Conservation (phyloP, 2,329 filamentous ascomycete species). For the Trichocomaceae sp. region DNA sequence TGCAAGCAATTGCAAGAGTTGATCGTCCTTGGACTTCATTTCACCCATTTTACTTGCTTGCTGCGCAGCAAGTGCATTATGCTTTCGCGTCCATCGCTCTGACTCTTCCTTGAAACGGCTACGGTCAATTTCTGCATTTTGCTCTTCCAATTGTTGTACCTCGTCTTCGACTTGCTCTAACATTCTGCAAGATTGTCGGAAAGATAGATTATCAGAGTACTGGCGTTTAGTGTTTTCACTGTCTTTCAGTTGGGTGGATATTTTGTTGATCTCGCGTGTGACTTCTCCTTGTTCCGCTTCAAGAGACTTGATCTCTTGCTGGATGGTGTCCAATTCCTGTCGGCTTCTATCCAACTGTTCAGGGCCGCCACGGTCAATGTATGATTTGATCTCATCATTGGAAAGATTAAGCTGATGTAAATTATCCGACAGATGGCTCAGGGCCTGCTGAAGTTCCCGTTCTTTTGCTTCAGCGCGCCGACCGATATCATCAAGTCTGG, state of each 20-base stretch:
- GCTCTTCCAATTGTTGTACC: constrained; percentile 66
- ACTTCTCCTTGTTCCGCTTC: constrained; percentile 64
- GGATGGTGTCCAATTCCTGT: constrained; percentile 60
- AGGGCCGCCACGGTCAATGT: constrained; percentile 68
- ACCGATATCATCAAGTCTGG: constrained; percentile 69
- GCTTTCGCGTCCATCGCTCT: constrained; percentile 57
- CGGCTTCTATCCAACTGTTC: constrained; percentile 63
- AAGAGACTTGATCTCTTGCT: constrained; percentile 57
- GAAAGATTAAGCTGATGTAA: constrained; percentile 70
- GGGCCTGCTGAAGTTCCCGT: constrained; percentile 62
- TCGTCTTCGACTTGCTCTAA: constrained; percentile 62
- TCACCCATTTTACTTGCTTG: constrained; percentile 67
- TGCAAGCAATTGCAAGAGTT: constrained; percentile 62
- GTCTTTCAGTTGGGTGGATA: constrained; percentile 70
- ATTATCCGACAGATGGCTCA: constrained; percentile 65
- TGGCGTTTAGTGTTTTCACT: constrained; percentile 77
- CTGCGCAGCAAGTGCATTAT: constrained; percentile 64
- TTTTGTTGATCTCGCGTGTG: constrained; percentile 65
- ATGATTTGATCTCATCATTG: constrained; percentile 71
- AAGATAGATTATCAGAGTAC: constrained; percentile 82
- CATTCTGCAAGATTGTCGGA: constrained; percentile 65
- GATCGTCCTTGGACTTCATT: constrained; percentile 77
- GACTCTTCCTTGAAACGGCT: constrained; percentile 66
- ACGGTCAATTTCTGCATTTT: constrained; percentile 78
- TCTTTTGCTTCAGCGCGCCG: constrained; percentile 66